Percentiles rank a stretch among this genome's conserved stretches.
Evolutionary conservation across 495 filamentous ascomycete species (phyloP).

Genomic region (Sporormia fimetaria): DNA sequence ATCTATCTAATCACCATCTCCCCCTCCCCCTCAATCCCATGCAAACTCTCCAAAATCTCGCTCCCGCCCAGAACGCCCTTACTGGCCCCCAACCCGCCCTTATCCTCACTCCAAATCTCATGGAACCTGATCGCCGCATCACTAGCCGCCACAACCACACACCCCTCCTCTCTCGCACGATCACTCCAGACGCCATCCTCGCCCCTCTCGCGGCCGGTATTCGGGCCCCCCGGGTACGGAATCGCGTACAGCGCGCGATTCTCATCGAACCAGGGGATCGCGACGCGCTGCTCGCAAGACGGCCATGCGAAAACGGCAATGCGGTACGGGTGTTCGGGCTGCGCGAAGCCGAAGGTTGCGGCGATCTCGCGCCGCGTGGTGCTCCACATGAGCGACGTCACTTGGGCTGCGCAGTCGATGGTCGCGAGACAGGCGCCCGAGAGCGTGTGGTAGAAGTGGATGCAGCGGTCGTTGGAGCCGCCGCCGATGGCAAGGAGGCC

Average conservation of each 20-base stretch:
- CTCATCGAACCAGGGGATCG: conserved; percentile 78
- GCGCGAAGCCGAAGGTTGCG: conserved; percentile 91
- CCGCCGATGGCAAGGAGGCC: conserved; percentile 84
- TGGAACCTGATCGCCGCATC: conserved; percentile 95
- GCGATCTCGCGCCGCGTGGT: conserved; percentile 74
- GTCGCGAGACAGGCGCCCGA: conserved; percentile 79
- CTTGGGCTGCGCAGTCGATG: conserved; percentile 86
- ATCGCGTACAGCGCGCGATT: conserved; percentile 69
- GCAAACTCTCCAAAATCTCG: conserved; percentile 72
- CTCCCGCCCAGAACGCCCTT: conserved; percentile 71
- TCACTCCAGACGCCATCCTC: conserved; percentile 43
- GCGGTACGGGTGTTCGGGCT: conserved; percentile 80
- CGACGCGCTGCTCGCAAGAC: conserved; percentile 75
- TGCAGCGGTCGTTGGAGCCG: conserved; percentile 84
- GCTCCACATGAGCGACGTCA: conserved; percentile 88
- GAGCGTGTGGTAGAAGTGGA: conserved; percentile 86
- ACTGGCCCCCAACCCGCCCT: conserved; percentile 43
- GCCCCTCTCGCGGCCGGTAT: conserved; percentile 30
- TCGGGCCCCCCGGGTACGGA: conserved; percentile 51
- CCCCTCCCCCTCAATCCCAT: conserved; percentile 73
- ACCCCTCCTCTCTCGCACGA: conserved; percentile 68
- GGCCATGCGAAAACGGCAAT: conserved; percentile 97
- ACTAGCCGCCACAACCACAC: conserved; percentile 86
- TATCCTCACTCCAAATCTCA: conserved; percentile 71
- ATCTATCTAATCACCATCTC: conserved; percentile 19